Conservation (phyloP, 371 early-diverging fungal species). For the Mycotypha africana region DNA sequence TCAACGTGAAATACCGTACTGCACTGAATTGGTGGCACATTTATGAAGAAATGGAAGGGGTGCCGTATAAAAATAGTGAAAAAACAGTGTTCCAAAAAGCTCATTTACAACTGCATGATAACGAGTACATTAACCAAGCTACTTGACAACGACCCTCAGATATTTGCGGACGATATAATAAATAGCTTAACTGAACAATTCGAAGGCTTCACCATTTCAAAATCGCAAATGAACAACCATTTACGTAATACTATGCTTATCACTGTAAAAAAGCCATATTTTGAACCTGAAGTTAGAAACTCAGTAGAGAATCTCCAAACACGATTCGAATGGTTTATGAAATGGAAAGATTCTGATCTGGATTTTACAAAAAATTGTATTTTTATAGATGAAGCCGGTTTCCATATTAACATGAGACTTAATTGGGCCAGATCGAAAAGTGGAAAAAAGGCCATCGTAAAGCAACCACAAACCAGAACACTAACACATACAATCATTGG, state of each 20-base stretch:
- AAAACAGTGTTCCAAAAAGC: conserved; percentile 3
- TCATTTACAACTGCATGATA: conserved; percentile 6
- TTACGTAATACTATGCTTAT: conserved; percentile 8
- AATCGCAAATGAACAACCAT: conserved; percentile 9
- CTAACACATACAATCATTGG: conserved; percentile 11
- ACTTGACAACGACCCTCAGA: conserved; percentile 8
- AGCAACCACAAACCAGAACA: conserved; percentile 3
- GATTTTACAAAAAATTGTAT: conserved; percentile 12
- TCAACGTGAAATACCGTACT: conserved; percentile 5
- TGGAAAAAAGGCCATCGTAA: conserved; percentile 3
- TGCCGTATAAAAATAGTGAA: conserved; percentile 6
- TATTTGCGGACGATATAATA: conserved; percentile 7
- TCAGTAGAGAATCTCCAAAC: conserved; percentile 1
- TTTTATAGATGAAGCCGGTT: conserved; percentile 14
- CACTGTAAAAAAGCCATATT: neutral
- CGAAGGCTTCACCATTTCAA: conserved; percentile 6
- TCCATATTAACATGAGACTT: conserved; percentile 11
- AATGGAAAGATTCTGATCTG: conserved; percentile 1
- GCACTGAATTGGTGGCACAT: conserved; percentile 6
- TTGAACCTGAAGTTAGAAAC: conserved; percentile 6
- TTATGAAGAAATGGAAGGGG: conserved; percentile 7
- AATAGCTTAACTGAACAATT: conserved; percentile 1
- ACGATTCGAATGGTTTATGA: conserved; percentile 15
- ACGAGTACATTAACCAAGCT: neutral
- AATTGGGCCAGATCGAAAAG: conserved; percentile 5